Base-by-base conservation (phyloP, 805 yeast species). In the Pachysolen tannophilus region DNA sequence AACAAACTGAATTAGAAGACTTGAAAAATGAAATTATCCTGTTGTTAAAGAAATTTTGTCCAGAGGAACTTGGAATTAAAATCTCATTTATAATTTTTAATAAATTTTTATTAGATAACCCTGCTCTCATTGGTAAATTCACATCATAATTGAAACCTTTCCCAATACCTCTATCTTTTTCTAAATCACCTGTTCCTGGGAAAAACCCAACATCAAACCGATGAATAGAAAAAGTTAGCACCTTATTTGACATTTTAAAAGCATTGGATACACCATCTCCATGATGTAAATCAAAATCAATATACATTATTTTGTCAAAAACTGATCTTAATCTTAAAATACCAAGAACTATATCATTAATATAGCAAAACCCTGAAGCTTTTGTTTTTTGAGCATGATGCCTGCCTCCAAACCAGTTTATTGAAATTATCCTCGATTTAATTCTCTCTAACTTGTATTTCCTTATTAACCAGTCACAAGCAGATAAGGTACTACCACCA, bases 361-460 rank as follows among this genome's bases (percentile, higher is more conserved):
- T 58, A 46, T 82, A 82, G 48, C 92, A 82, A 47, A 77, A 82
- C 3, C 90, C 90, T 8, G 80, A 64, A 1, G 84, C 82, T 23
- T 48, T 57, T 0, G 65, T 45, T 43, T 67, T 68, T 30, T 56
- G 60, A 4, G 78, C 76, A 53, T 82, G 92, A 48, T 82, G 92
- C 32, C 88, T 55, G 1, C 92, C 94, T 6, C 94, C 94, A 46
- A 74, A 72, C 87, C 87, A 82, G 48, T 80, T 80, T 30, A 82
- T 62, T 2, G 70, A 77, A 1, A 73, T 55, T 8, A 32, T 37
- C 25, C 46, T 29, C n/a, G n/a, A n/a, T n/a, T n/a, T n/a, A n/a
- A n/a, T n/a, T 20, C 8, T 30, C 32, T 10, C 27, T 14, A 29
- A 35, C 29, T 17, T 30, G 25, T 17, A 20, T 20, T 15, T 24